These are phyloP conservation scores for Ophiosphaerella narmari DNA, from an alignment of 2,329 filamentous ascomycete species.

Conservation along the genomic window DNA sequence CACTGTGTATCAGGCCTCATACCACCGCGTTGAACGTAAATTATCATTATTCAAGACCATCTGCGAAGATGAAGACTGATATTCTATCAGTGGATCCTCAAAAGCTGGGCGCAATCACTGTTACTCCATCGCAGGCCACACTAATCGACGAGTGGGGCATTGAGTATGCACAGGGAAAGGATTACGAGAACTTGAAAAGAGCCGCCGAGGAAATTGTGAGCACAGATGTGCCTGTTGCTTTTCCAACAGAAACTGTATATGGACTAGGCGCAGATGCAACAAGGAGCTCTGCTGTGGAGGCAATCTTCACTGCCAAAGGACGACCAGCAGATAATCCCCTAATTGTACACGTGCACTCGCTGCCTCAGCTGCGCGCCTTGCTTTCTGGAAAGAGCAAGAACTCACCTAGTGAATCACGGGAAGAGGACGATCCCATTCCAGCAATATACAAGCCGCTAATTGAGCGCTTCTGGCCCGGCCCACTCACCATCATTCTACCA, in stretches of 20 bases:
- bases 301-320: slow-evolving; percentile 92
- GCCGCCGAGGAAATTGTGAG: slow-evolving; percentile 70
- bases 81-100: slow-evolving; percentile 49
- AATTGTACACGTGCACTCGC: slow-evolving; percentile 86
- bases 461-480: slow-evolving; percentile 88
- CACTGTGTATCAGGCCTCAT: slow-evolving; percentile 15
- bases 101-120: slow-evolving; percentile 45
- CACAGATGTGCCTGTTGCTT: slow-evolving; percentile 80
- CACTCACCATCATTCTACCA: slow-evolving; percentile 86
- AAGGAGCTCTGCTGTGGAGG: slow-evolving; percentile 76
- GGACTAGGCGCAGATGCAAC: slow-evolving; percentile 96
- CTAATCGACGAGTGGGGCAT: slow-evolving; percentile 45
- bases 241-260: slow-evolving; percentile 97
- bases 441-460: slow-evolving; percentile 79
- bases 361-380: slow-evolving; percentile 72
- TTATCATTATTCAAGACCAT: slow-evolving; percentile 1
- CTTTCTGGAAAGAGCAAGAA: slow-evolving; percentile 47
- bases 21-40: slow-evolving; percentile 29
- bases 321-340: slow-evolving; percentile 92
- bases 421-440: slow-evolving; percentile 61
- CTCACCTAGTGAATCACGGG: neutral
- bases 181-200: slow-evolving; percentile 60
- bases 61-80: slow-evolving; percentile 41
- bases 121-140: slow-evolving; percentile 32
- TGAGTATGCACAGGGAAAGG: slow-evolving; percentile 45